Base-by-base conservation (phyloP, 2,329 filamentous ascomycete genomes). In the Colletotrichum tanaceti region DNA sequence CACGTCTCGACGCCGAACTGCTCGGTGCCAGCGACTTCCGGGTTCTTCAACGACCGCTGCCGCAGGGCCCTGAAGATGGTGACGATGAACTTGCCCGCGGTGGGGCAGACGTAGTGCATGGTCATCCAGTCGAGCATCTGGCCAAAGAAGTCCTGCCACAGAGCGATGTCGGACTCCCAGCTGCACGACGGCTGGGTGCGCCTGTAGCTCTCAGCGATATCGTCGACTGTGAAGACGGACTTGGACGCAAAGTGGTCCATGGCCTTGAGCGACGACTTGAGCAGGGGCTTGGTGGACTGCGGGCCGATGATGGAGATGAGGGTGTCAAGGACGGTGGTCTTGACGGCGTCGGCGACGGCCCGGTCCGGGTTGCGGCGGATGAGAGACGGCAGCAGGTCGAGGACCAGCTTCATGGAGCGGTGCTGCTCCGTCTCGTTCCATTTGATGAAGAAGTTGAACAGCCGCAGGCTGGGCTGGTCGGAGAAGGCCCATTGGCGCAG, bases 241-340 rank as follows among this genome's bases (percentile, higher is more conserved):
- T 91, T 93, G 55, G 83, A 80, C 4, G 93, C 75, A 65, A 93
- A 86, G 73, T 90, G 85, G 55, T 91, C 89, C 44, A 93, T 79
- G 18, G 86, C 86, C 74, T 90, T 89, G 70, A 93, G 85, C 7
- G 90, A 87, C 43, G 91, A 91, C 75, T 93, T 93, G 47, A 89
- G 88, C 59, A 90, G 83, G 11, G 89, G 86, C 71, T 87, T 89
- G 18, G 88, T 83, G 41, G 88, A 88, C 68, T 87, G 83, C 65
- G 87, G 85, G 24, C 85, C 83, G 49, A 92, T 84, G 16, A 90
- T 87, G 1, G 86, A 84, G 18, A 91, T 74, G 7, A 90, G 82
- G 5, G 80, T 85, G 32, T 82, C 76, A 18, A 90, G 73, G 7
- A 90, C 80, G 18, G 74, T 75, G 20, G 75, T 72, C 72, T 85